These are phyloP conservation scores for Thymus mandschuricus DNA, from an alignment of 257 asterid genomes.

Conservation along the genomic window DNA sequence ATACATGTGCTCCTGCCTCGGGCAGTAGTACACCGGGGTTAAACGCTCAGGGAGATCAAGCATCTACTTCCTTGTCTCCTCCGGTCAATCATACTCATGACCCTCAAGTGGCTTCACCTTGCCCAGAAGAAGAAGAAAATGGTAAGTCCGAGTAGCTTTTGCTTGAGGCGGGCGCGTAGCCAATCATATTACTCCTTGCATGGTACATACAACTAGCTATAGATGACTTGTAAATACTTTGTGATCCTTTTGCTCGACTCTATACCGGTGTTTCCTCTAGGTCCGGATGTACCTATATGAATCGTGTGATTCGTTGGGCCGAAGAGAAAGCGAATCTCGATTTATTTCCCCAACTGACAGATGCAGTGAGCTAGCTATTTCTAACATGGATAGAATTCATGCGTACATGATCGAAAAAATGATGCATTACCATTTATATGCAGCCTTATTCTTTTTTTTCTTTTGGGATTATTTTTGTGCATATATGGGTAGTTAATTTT, in stretches of 20 bases:
- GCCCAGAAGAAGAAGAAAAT: conserved; percentile 11
- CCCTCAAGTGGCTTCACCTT: neutral
- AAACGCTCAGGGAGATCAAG: too few species aligned
- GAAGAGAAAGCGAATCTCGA: neutral
- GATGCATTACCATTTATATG: neutral
- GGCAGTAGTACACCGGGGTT: conserved; percentile 9
- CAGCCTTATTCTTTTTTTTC: neutral
- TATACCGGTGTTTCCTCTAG: too few species aligned
- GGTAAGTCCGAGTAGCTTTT: conserved; percentile 21
- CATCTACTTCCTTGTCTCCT: too few species aligned
- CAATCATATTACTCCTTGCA: neutral
- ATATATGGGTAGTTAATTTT: neutral
- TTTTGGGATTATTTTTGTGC: neutral
- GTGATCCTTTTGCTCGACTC: too few species aligned
- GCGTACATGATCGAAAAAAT: neutral
- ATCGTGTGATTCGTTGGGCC: neutral
- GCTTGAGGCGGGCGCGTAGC: neutral
- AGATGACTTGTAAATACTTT: neutral
- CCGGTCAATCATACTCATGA: too few species aligned
- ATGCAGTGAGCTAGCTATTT: too few species aligned
- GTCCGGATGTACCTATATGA: too few species aligned
- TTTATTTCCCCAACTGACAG: neutral
- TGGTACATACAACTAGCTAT: neutral
- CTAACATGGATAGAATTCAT: neutral
- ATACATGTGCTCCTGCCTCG: conserved; percentile 26